These are phyloP conservation scores for Verticillium longisporum DNA, from an alignment of 2,329 filamentous ascomycete species.

Conservation along the genomic window DNA sequence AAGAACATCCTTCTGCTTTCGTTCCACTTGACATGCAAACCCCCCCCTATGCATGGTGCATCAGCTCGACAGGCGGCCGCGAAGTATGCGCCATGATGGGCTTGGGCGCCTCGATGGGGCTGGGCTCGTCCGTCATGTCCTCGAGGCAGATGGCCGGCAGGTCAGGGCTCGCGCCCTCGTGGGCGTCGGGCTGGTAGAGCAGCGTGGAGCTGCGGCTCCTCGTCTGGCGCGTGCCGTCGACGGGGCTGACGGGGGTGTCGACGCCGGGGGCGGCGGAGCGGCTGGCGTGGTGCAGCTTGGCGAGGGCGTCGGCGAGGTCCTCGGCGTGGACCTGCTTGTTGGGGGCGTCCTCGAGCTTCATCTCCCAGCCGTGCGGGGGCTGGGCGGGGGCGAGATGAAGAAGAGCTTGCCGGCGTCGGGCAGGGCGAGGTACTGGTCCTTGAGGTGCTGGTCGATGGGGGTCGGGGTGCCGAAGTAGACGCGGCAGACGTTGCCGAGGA, in stretches of 20 bases:
- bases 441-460: conserved; percentile 37
- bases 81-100: conserved; percentile 54
- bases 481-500: conserved; percentile 63
- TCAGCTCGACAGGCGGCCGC: conserved; percentile 59
- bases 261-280: conserved; percentile 11
- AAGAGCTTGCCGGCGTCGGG: conserved; percentile 65
- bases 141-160: conserved; percentile 61
- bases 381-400: conserved; percentile 65
- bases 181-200: conserved; percentile 56
- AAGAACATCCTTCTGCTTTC: conserved; percentile 4
- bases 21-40: conserved; percentile 1
- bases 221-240: conserved; percentile 25
- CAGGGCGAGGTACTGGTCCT: conserved; percentile 55
- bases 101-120: conserved; percentile 32
- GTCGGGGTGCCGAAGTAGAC: conserved; percentile 64
- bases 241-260: conserved; percentile 31
- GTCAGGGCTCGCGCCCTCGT: conserved; percentile 41
- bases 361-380: conserved; percentile 62
- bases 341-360: conserved; percentile 60
- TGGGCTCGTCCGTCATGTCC: conserved; percentile 55
- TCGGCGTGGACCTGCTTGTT: conserved; percentile 66
- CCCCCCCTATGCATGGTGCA: conserved; percentile 25
- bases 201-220: conserved; percentile 59
- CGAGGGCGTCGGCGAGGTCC: conserved; percentile 59
- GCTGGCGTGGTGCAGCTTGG: conserved; percentile 48